A percentile compares a stretch with the other conserved stretches of the same genome.
Evolutionary conservation across 805 yeast genomes (phyloP).

Genomic region (Saccharomycopsis babjevae): DNA sequence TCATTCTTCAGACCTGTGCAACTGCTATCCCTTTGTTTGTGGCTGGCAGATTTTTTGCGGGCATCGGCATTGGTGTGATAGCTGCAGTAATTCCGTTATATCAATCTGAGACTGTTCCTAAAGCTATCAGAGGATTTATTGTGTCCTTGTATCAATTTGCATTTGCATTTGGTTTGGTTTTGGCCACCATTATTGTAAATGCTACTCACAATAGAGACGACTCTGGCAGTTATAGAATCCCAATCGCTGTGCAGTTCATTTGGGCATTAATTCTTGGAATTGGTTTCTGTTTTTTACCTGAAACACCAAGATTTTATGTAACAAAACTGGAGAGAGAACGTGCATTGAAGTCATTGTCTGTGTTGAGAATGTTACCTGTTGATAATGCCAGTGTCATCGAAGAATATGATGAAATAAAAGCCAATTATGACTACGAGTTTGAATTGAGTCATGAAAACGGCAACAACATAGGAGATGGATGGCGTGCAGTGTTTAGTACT

Average conservation of each 20-base stretch:
- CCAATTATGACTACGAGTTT: conserved; percentile 37
- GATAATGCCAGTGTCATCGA: conserved; percentile 35
- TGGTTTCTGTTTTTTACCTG: conserved; percentile 65
- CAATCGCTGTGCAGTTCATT: conserved; percentile 59
- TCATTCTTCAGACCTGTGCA: conserved; percentile 37
- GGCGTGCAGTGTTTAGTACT: conserved; percentile 29
- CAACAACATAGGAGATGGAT: conserved; percentile 27
- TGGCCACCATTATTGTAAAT: conserved; percentile 63
- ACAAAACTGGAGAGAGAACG: conserved; percentile 44
- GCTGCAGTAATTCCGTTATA: conserved; percentile 68
- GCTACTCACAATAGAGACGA: conserved; percentile 46
- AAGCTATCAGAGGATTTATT: conserved; percentile 67
- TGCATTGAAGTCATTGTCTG: conserved; percentile 46
- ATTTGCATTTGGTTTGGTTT: conserved; percentile 58
- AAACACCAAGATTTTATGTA: conserved; percentile 64
- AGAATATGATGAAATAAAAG: conserved; percentile 39
- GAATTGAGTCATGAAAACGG: conserved; percentile 18
- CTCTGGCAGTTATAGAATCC: conserved; percentile 60
- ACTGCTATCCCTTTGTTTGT: conserved; percentile 35
- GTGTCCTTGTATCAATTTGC: conserved; percentile 71
- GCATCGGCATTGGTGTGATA: conserved; percentile 63
- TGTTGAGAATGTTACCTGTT: conserved; percentile 40
- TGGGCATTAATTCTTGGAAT: conserved; percentile 54
- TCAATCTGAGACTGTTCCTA: conserved; percentile 74
- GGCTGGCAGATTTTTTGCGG: conserved; percentile 63